phyloP scores from a whole-genome alignment of 2,329 filamentous ascomycete genomes.

The Neonectria magnoliae region DNA sequence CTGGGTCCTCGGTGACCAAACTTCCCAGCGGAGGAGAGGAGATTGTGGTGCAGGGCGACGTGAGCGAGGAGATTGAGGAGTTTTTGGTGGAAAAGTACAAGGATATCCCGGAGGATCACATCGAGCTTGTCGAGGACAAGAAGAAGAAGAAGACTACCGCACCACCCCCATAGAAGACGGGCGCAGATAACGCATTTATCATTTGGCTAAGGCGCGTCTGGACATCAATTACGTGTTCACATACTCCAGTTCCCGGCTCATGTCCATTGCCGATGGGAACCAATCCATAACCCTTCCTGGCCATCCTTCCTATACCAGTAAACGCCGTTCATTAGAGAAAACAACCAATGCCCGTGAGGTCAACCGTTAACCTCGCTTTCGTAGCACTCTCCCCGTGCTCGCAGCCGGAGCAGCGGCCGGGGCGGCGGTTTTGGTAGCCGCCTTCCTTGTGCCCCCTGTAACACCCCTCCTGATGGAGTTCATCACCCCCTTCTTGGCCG shows the following conservation, averaged over 20 bases:
- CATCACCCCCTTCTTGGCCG: slow-evolving; percentile 63
- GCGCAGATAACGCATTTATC: slow-evolving; percentile 28
- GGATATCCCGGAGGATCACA: slow-evolving; percentile 92
- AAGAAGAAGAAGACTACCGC: slow-evolving; percentile 72
- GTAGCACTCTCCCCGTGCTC: slow-evolving; percentile 63
- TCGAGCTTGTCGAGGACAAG: slow-evolving; percentile 95
- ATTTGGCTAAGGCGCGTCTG: slow-evolving; percentile 31
- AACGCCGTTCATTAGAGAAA: slow-evolving; percentile 37
- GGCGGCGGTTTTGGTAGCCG: slow-evolving; percentile 53
- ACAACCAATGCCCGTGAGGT: slow-evolving; percentile 2
- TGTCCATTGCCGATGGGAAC: slow-evolving; percentile 29
- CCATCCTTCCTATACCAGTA: slow-evolving; percentile 24
- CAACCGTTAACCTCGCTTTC: slow-evolving; percentile 58
- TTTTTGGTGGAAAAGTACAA: slow-evolving; percentile 90
- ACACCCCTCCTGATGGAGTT: slow-evolving; percentile 64
- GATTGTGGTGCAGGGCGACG: slow-evolving; percentile 97
- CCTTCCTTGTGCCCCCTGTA: slow-evolving; percentile 60
- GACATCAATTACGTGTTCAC: slow-evolving; percentile 33
- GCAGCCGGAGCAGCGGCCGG: slow-evolving; percentile 54
- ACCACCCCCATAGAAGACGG: slow-evolving; percentile 32
- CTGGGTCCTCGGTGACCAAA: slow-evolving; percentile 92
- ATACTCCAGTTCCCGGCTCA: slow-evolving; percentile 27
- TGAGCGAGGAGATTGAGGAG: slow-evolving; percentile 93
- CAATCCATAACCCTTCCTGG: slow-evolving; percentile 27
- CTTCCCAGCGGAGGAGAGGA: slow-evolving; percentile 87